These are phyloP conservation scores for Hibiscus tridactylites DNA, from an alignment of 345 rosid genomes.

Conservation along the genomic window DNA sequence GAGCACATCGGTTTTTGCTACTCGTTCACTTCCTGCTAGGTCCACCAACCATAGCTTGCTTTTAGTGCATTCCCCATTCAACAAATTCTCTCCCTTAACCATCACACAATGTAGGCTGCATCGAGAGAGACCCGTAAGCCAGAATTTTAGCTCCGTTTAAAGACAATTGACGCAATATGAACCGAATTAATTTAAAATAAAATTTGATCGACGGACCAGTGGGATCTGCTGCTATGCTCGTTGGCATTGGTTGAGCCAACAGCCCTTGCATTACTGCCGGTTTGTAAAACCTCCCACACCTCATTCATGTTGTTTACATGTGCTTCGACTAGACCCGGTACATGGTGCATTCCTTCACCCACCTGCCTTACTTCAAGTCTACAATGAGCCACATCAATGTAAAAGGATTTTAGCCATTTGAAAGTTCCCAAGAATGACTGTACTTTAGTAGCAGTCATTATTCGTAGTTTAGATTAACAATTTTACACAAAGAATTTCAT, in stretches of 20 bases:
- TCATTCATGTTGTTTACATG: constrained; percentile 64
- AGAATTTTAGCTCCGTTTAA: constrained; percentile 8
- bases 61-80: constrained; percentile 79
- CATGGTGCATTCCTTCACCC: constrained; percentile 74
- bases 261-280: constrained; percentile 86
- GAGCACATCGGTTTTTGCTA: constrained; percentile 88
- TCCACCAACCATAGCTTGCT: constrained; percentile 98
- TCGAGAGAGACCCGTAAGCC: neutral
- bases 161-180: neutral
- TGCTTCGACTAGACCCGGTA: constrained; percentile 89
- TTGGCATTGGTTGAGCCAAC: constrained; percentile 88
- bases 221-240: constrained; percentile 95
- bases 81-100: constrained; percentile 77
- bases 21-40: constrained; percentile 97
- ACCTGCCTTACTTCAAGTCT: constrained; percentile 38
- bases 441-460: too few species aligned
- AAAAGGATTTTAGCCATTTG: neutral
- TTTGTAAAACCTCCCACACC: constrained; percentile 89
- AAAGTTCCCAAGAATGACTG: too few species aligned
- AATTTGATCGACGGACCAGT: constrained; percentile 47
- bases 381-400: constrained; percentile 7
- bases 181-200: neutral
- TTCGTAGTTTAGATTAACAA: too few species aligned
- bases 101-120: constrained; percentile 85
- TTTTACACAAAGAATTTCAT: neutral